Evolutionary conservation across 257 asterid genomes (phyloP).

Genomic region (Solanum piurae): DNA sequence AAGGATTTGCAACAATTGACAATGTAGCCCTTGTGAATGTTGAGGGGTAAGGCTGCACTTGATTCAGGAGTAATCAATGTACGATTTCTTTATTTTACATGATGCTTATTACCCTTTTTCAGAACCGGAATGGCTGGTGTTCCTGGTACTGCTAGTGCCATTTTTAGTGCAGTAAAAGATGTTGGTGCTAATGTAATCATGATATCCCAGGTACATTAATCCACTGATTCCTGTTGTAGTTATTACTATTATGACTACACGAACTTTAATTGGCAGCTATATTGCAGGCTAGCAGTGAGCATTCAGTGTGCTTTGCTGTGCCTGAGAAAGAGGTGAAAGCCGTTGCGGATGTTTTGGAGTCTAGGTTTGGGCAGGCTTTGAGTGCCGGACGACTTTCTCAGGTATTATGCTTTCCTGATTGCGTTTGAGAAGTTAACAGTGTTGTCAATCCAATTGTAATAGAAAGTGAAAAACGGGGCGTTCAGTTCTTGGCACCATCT

Average conservation of each 20-base stretch:
- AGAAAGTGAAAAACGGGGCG: not conserved
- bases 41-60: slow-evolving; percentile 65
- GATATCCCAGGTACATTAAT: slow-evolving; percentile 79
- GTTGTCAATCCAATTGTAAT: not conserved
- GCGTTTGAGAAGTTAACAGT: not conserved
- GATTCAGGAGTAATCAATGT: not conserved
- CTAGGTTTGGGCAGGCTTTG: slow-evolving; percentile 85
- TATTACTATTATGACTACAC: not conserved
- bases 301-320: slow-evolving; percentile 98
- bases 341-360: slow-evolving; percentile 74
- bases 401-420: slow-evolving; percentile 26
- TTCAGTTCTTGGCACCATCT: not conserved
- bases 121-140: slow-evolving; percentile 99
- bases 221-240: not conserved
- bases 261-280: slow-evolving; percentile 8
- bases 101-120: slow-evolving; percentile 15
- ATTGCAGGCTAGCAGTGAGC: slow-evolving; percentile 97
- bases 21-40: slow-evolving; percentile 95
- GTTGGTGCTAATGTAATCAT: slow-evolving; percentile 97
- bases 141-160: slow-evolving; percentile 93
- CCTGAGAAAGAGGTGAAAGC: slow-evolving; percentile 91
- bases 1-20: slow-evolving; percentile 99
- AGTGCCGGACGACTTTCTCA: slow-evolving; percentile 98
- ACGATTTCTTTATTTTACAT: not conserved
- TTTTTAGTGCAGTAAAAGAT: slow-evolving; percentile 86